Evolutionary conservation across 768 basidiomycete genomes (phyloP), one percentile per base, ranked within the genome.

Genomic region (Rhodotorula diobovata): DNA sequence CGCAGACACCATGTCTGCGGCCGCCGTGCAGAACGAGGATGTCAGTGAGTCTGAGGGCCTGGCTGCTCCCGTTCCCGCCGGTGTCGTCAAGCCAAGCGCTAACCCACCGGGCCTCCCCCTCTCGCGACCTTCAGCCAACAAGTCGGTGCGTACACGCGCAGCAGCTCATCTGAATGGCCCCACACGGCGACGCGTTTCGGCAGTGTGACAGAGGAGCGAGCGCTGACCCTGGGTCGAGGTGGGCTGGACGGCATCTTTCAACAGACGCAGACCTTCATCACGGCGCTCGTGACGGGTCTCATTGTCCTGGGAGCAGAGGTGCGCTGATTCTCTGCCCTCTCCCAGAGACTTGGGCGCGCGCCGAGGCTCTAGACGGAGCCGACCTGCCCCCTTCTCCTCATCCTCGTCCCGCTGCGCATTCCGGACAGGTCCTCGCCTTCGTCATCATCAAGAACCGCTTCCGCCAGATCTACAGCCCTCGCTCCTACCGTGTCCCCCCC

Each of bases 391-490:
- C n/a, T 25, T 32, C 23, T 28, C 37, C 50, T 35, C 43, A 23
- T 43, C 32, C 54, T 11, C 61, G 43, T 46, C 83, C 72, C n/a
- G 79, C 85, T 18, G 82, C 85, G 53, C 66, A 76, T 21, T 67
- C 84, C 53, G 84, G n/a, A n/a, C 53, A 67, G 63, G 79, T 97
- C 62, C 83, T 78, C 10, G 84, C 85, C 25, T 97, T 96, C 82
- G 89, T 93, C n/a, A 68, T 95, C 72, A 80, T 96, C 39, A 84
- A 93, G 53, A 87, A 89, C 20, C 88, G 87, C 78, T 96, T 98
- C 84, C 90, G 88, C 72, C 84, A 87, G 23, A 89, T 97, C 58
- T 98, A 93, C 79, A 90, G 93, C 77, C 94, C 93, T 0, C 84
- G 93, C 66, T 89, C 91, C 14, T 90, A 89, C 80, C 81, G 84